Evolutionary conservation across 148 eudicot species (phyloP), one percentile per base, ranked within the genome.

Genomic region (Gaultheria prostrata): DNA sequence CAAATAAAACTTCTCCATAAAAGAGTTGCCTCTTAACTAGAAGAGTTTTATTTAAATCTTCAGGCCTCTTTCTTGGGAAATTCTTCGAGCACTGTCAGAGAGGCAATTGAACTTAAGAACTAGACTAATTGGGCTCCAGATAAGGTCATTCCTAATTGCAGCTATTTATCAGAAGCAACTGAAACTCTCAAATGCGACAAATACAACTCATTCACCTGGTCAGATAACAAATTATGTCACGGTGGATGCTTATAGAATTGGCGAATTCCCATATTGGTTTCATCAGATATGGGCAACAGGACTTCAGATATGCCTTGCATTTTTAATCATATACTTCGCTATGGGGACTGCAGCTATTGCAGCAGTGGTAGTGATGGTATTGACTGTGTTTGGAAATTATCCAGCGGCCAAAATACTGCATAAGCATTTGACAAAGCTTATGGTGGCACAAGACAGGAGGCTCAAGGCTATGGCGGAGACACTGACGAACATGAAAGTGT

Each of bases 231-330:
- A 89, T 72, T 92, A 87, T 84, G 89, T 85, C 26, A 90, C 88
- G 0, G 89, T 93, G 30, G 96, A 93, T 85, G 89, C 92, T 71
- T 88, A 89, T 73, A 91, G 89, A 67, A 87, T 89, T 28, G 94
- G 94, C 1, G 94, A 93, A 83, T 91, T 89, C 20, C 91, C 93
- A 1, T 89, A 80, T 82, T 91, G 90, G 90, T 85, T 91, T 79
- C 95, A 91, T 83, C 90, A 89, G 63, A 89, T 85, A 43, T 93
- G 96, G 96, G 83, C 94, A 51, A 88, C 84, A 15, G 32, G 82
- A 48, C 88, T 92, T n/a, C 94, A 92, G 74, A 80, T 89, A 80
- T 88, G 89, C 76, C 85, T 92, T 10, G 89, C 90, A 2, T 76
- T 86, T 17, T 78, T 84, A 15, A 89, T 90, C 45, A 79, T 90